A percentile compares a stretch with the other conserved stretches of the same genome.
Conservation (phyloP, 352 stramenopile species). For the Phytophthora syringae region DNA sequence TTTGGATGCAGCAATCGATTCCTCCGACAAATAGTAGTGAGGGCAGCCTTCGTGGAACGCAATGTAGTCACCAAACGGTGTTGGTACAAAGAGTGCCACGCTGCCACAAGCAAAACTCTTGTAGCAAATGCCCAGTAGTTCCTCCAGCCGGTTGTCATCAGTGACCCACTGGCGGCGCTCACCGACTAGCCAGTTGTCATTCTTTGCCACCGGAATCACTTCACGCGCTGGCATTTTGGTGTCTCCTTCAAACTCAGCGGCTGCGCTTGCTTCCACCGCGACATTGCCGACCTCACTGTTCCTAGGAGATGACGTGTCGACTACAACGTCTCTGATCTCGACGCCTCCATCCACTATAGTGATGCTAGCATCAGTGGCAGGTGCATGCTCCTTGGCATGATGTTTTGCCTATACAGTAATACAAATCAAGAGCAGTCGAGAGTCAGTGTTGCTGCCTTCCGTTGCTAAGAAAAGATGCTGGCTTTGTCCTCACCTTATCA, state of each 20-base stretch:
- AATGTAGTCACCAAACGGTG: conserved; percentile 84
- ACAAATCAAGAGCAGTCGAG: background rate
- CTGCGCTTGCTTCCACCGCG: background rate
- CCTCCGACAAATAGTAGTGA: conserved; percentile 82
- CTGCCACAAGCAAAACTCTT: conserved; percentile 78
- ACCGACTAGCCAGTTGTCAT: conserved; percentile 41
- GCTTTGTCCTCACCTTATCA: conserved; percentile 33
- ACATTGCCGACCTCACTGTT: conserved; percentile 8
- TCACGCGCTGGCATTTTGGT: conserved; percentile 35
- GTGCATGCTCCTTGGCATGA: conserved; percentile 20
- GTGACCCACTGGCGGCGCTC: conserved; percentile 57
- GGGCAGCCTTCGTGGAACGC: conserved; percentile 87
- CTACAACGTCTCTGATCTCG: conserved; percentile 41
- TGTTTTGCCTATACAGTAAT: conserved; percentile 23
- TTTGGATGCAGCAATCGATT: conserved; percentile 82
- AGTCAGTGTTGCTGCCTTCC: conserved; percentile 4
- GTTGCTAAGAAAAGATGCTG: conserved; percentile 2
- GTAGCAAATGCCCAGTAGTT: conserved; percentile 84
- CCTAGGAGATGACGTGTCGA: conserved; percentile 42
- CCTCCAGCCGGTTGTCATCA: conserved; percentile 71
- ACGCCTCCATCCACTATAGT: conserved; percentile 36
- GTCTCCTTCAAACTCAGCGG: conserved; percentile 17
- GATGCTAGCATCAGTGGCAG: conserved; percentile 8
- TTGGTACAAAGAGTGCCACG: conserved; percentile 80
- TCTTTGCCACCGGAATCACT: conserved; percentile 35